Evolutionary conservation across 352 stramenopile genomes (phyloP).

Genomic region (Achlya hypogyna): DNA sequence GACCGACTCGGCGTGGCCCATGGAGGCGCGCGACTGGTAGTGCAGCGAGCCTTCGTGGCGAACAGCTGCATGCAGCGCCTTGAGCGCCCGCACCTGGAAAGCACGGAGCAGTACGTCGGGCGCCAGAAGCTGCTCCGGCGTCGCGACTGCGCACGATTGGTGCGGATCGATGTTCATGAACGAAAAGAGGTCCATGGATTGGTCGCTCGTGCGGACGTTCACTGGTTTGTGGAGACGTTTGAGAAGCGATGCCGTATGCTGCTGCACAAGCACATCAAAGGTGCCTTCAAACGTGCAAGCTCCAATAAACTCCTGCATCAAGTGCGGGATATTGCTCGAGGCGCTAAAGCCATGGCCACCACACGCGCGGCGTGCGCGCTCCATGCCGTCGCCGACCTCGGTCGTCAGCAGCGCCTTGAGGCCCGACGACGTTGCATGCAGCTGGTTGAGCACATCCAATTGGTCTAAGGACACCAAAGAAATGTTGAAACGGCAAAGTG

Average conservation of each 20-base stretch:
- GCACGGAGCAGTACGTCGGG: constrained; percentile 31
- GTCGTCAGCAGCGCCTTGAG: constrained; percentile 43
- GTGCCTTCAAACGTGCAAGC: constrained; percentile 55
- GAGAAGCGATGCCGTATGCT: constrained; percentile 48
- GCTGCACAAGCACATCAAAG: constrained; percentile 55
- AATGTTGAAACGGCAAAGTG: not conserved
- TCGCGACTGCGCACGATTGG: constrained; percentile 32
- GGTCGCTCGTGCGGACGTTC: not conserved
- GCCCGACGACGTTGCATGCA: constrained; percentile 43
- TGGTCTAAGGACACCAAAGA: not conserved
- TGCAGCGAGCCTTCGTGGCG: not conserved
- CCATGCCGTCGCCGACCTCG: constrained; percentile 33
- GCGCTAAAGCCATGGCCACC: constrained; percentile 33
- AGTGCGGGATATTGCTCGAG: constrained; percentile 29
- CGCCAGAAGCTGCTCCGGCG: constrained; percentile 28
- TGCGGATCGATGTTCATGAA: constrained; percentile 21
- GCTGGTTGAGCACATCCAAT: constrained; percentile 9
- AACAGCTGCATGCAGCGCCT: constrained; percentile 28
- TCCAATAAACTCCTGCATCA: constrained; percentile 36
- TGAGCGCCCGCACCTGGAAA: constrained; percentile 29
- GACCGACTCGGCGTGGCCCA: constrained; percentile 39
- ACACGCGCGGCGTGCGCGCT: constrained; percentile 37
- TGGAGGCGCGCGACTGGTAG: constrained; percentile 29
- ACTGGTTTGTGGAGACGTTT: constrained; percentile 27
- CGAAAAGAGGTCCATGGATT: constrained; percentile 27